These are phyloP conservation scores for Collybia nuda DNA, from an alignment of 768 basidiomycete species.

Conservation along the genomic window DNA sequence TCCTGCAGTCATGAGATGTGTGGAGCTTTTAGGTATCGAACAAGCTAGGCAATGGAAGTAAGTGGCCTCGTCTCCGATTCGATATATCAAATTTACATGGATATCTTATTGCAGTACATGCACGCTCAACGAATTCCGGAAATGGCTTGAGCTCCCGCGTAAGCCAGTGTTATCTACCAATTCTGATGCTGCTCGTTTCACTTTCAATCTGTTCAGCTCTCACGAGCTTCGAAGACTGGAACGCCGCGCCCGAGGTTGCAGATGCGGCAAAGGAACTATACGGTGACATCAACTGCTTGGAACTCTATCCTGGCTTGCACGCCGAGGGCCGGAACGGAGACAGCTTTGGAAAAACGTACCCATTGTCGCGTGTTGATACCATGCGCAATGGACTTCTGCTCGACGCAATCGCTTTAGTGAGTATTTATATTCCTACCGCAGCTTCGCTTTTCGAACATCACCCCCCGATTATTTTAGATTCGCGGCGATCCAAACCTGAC, in stretches of 20 bases:
- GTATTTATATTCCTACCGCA: no score
- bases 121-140: constrained; percentile 3
- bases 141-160: not conserved
- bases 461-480: no score
- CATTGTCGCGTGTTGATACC: constrained; percentile 1
- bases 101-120: no score
- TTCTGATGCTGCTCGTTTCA: not conserved
- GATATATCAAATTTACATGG: no score
- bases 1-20: not conserved
- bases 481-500: no score
- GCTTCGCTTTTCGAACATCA: no score
- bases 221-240: constrained; percentile 51
- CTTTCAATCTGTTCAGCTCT: constrained; percentile 24
- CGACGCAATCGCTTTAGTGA: constrained; percentile 17
- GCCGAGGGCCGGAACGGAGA: constrained; percentile 10
- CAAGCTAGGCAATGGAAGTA: not conserved
- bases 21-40: constrained; percentile 6
- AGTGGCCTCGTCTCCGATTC: not conserved
- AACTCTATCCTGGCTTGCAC: constrained; percentile 24
- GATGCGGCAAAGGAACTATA: constrained; percentile 24
- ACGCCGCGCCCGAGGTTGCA: constrained; percentile 38
- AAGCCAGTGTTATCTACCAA: no score
- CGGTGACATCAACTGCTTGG: constrained; percentile 27
- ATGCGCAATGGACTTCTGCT: constrained; percentile 21
- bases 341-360: no score